Evolutionary conservation across 1,284 basidiomycete genomes (phyloP), one percentile per base, ranked within the genome.

Genomic region (Sanghuangporus sanghuang): DNA sequence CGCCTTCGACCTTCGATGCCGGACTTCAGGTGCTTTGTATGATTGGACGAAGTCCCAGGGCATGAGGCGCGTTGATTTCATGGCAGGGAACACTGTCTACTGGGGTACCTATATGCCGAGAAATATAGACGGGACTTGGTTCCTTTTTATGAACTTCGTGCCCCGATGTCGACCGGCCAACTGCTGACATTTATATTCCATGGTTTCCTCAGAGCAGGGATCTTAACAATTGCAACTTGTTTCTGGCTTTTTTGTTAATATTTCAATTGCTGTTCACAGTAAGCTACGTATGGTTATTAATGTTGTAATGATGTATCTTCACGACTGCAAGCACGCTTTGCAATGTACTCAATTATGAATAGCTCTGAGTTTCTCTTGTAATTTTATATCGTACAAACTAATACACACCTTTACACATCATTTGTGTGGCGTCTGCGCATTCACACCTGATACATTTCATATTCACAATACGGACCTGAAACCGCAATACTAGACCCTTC

Each of bases 31-130:
- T 18, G 61, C 38, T 3, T 32, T 65, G 14, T 48, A 60, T 44
- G 60, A 59, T 18, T 62, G 59, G 40, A 32, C 52, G 27, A 23
- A n/a, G 11, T 39, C 55, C 3, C 53, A 65, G 38, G 64, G 64
- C 9, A 35, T 62, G 21, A 65, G 62, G 32, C 64, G 64, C 2
- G 64, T 65, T 6, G 64, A 65, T 21, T 39, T 65, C 2, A 12
- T 65, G 14, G 64, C 57, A 38, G 64, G 57, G 7, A 62, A 35
- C 4, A 59, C 64, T 32, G 48, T 62, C 2, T 65, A 57, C 40
- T 65, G 64, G 64, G 64, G 64, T 7, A 40, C 54, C 12, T 65
- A 52, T 32, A 21, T 53, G 18, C 21, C 18, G 8, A 61, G 61
- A 38, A 58, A 61, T 36, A 44, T 40, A 14, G 63, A 64, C 27